phyloP scores from a whole-genome alignment of 345 rosid genomes.

The Euclidium syriacum region DNA sequence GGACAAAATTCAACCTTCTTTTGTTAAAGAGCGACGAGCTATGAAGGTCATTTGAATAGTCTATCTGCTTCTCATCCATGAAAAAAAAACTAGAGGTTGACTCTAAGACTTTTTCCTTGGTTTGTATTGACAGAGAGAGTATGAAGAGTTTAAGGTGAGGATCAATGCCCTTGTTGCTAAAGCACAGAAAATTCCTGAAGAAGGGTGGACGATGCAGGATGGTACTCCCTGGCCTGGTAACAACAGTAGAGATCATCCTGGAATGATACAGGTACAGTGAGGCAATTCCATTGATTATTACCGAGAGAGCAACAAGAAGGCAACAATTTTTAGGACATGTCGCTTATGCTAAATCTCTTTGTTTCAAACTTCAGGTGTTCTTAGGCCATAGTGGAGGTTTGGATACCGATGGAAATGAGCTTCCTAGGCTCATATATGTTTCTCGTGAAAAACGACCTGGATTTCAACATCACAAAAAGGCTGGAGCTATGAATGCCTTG shows the following conservation, averaged over 20 bases:
- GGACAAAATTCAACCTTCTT: slow-evolving; percentile 97
- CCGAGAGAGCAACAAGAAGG: neutral
- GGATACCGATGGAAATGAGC: slow-evolving; percentile 97
- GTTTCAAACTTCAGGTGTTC: slow-evolving; percentile 59
- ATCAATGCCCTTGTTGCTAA: slow-evolving; percentile 98
- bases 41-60: slow-evolving; percentile 69
- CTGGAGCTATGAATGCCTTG: slow-evolving; percentile 99
- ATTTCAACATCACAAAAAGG: slow-evolving; percentile 99
- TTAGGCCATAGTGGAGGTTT: slow-evolving; percentile 98
- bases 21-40: slow-evolving; percentile 95
- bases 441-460: slow-evolving; percentile 99
- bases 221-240: slow-evolving; percentile 99
- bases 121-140: slow-evolving; percentile 71
- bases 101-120: slow-evolving; percentile 3
- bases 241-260: slow-evolving; percentile 98
- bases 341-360: neutral
- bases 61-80: slow-evolving; percentile 16
- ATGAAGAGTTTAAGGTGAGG: slow-evolving; percentile 97
- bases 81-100: slow-evolving; percentile 2
- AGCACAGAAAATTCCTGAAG: slow-evolving; percentile 99
- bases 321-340: neutral
- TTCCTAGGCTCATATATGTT: slow-evolving; percentile 97
- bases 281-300: neutral
- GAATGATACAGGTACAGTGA: slow-evolving; percentile 82
- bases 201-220: slow-evolving; percentile 99